These are phyloP conservation scores for Moringa oleifera DNA, from an alignment of 345 rosid genomes.

Conservation along the genomic window DNA sequence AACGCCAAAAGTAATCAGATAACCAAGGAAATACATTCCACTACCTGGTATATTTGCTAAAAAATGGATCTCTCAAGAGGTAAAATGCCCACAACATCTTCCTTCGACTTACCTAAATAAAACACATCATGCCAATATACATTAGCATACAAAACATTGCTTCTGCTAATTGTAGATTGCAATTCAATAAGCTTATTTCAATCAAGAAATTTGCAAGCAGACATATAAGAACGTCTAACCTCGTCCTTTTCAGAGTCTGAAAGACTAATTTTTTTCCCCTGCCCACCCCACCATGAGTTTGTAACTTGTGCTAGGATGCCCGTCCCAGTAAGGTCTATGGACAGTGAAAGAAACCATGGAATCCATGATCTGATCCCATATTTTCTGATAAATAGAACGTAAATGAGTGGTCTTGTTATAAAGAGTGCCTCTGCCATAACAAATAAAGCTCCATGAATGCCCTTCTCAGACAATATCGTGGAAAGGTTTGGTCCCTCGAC, in stretches of 20 bases:
- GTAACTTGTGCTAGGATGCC: conserved; percentile 45
- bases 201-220: background rate
- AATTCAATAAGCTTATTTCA: background rate
- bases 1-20: background rate
- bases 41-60: conserved; percentile 79
- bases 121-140: conserved; percentile 11
- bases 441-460: conserved; percentile 55
- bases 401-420: conserved; percentile 83
- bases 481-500: conserved; percentile 44
- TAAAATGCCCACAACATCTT: conserved; percentile 88
- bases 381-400: conserved; percentile 78
- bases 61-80: conserved; percentile 95
- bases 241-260: conserved; percentile 62
- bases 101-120: conserved; percentile 67
- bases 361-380: conserved; percentile 81
- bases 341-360: conserved; percentile 87
- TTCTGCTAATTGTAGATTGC: background rate
- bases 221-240: conserved; percentile 37
- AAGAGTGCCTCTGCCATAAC: conserved; percentile 66
- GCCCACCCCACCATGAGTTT: conserved; percentile 28
- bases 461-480: conserved; percentile 59
- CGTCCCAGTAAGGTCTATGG: conserved; percentile 52
- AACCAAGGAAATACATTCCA: background rate
- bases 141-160: conserved; percentile 2
- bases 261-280: conserved; percentile 34